A percentile compares a stretch with the other conserved stretches of the same genome.
Evolutionary conservation across 257 asterid genomes (phyloP).

Genomic region (Thymus mandschuricus): DNA sequence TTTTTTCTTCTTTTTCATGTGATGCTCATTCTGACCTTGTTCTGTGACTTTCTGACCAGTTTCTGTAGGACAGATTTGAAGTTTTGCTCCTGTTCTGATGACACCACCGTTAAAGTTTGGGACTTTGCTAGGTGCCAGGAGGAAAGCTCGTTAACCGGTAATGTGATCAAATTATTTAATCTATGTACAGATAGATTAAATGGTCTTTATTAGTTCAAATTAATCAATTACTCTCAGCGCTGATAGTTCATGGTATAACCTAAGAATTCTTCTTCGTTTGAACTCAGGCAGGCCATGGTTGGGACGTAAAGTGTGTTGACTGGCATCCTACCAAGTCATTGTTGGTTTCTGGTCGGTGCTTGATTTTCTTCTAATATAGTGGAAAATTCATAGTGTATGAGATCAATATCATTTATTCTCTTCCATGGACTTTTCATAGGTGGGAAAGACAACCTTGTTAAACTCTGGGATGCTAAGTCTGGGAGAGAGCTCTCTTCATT

Average conservation of each 20-base stretch:
- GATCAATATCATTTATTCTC: slow-evolving; percentile 20
- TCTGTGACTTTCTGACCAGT: slow-evolving; percentile 47
- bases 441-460: slow-evolving; percentile 97
- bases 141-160: slow-evolving; percentile 94
- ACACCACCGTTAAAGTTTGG: slow-evolving; percentile 97
- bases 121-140: slow-evolving; percentile 99
- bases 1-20: slow-evolving; percentile 7
- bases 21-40: slow-evolving; percentile 31
- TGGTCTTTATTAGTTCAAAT: slow-evolving; percentile 15
- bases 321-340: slow-evolving; percentile 99
- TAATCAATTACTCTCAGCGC: background rate
- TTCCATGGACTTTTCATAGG: slow-evolving; percentile 56
- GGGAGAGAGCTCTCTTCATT: slow-evolving; percentile 91
- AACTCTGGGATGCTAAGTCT: slow-evolving; percentile 99
- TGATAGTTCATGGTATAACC: slow-evolving; percentile 47
- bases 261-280: slow-evolving; percentile 64
- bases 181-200: slow-evolving; percentile 18
- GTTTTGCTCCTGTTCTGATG: slow-evolving; percentile 99
- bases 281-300: slow-evolving; percentile 99
- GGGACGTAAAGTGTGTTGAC: slow-evolving; percentile 99
- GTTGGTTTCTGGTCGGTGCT: slow-evolving; percentile 79
- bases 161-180: slow-evolving; percentile 56
- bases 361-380: slow-evolving; percentile 9
- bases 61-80: slow-evolving; percentile 98
- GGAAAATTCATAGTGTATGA: background rate